Conservation (phyloP, 208 protist genomes). For the Leishmania aethiopica region DNA sequence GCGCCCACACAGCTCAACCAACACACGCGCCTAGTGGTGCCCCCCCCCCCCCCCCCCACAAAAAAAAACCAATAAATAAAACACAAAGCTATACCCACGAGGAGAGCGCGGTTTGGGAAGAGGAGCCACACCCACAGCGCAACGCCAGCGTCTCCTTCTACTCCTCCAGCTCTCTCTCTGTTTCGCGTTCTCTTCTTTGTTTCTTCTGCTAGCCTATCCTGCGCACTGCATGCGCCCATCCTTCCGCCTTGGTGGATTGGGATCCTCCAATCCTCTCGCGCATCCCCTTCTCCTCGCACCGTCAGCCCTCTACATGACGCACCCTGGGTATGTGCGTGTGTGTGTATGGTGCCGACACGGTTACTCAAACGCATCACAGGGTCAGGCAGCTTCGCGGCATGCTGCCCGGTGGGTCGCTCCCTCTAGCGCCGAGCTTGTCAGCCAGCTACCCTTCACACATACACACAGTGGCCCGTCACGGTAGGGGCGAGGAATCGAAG, state of each 20-base stretch:
- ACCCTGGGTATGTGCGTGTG: neutral
- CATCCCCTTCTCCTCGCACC: too few species aligned
- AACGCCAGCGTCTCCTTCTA: neutral
- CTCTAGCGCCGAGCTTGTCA: neutral
- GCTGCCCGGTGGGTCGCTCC: neutral
- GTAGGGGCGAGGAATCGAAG: neutral
- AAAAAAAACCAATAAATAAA: neutral
- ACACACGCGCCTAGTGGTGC: neutral
- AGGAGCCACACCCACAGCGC: neutral
- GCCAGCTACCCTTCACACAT: neutral
- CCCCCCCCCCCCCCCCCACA: too few species aligned
- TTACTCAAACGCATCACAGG: neutral
- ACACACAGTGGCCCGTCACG: neutral
- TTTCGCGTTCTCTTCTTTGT: neutral
- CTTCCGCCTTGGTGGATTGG: neutral
- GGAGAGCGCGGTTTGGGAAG: neutral
- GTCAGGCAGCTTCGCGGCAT: neutral
- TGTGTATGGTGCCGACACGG: neutral
- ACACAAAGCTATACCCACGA: too few species aligned
- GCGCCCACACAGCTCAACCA: neutral
- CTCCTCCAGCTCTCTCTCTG: neutral
- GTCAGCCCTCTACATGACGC: neutral
- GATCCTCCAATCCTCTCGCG: neutral
- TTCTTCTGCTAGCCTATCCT: neutral
- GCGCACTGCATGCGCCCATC: neutral